Conservation (phyloP, 164 flowering plant genomes). For the Macadamia tetraphylla region DNA sequence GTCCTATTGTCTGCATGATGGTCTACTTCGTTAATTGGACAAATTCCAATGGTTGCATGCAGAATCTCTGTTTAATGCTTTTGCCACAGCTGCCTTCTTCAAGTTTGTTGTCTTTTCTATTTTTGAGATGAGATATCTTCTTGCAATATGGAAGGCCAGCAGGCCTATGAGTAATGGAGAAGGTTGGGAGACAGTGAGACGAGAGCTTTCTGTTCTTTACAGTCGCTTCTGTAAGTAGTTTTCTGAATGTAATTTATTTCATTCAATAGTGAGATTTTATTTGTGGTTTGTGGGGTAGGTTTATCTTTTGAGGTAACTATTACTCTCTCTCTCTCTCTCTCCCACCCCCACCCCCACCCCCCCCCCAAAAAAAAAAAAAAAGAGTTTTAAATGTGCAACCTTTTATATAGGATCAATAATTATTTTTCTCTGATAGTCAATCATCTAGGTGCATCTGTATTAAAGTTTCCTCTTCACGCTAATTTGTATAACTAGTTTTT, state of each 20-base stretch:
- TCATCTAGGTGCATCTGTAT: no score
- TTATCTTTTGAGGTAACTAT: no score
- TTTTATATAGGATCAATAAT: no score
- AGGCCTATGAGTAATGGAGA: conserved; percentile 81
- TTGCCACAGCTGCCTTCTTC: conserved; percentile 99
- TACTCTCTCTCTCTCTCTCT: no score
- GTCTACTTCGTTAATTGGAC: neutral
- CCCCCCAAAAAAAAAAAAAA: neutral
- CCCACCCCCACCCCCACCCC: no score
- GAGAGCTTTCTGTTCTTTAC: conserved; percentile 89
- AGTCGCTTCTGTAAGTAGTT: conserved; percentile 92
- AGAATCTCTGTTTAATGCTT: conserved; percentile 97
- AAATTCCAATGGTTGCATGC: conserved; percentile 24
- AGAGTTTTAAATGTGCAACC: no score
- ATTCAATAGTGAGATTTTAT: neutral
- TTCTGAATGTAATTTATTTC: neutral
- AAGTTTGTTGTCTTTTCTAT: conserved; percentile 97
- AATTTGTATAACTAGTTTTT: no score
- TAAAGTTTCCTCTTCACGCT: no score
- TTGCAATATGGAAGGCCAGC: conserved; percentile 98
- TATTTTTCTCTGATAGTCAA: no score
- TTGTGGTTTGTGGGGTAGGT: no score
- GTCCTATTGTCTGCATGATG: neutral
- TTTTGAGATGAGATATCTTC: conserved; percentile 98
- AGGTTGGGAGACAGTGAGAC: conserved; percentile 98